Conservation (phyloP, 306 rosid species). For the Mimosa pudica region DNA sequence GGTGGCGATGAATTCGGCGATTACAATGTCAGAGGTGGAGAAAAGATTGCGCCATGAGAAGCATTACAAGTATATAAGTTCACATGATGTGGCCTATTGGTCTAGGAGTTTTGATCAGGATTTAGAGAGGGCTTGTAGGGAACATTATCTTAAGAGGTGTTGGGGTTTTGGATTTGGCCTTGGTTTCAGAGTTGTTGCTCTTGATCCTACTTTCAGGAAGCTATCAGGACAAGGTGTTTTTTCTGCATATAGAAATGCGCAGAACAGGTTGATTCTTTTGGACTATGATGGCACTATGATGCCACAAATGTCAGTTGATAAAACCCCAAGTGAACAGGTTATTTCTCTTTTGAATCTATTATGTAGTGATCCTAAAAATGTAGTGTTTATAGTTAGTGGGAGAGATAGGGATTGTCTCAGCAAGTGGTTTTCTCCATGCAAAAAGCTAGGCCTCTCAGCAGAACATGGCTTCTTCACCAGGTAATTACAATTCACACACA, state of each 20-base stretch:
- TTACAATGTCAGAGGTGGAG: conserved; percentile 51
- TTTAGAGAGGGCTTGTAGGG: conserved; percentile 64
- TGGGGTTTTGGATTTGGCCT: conserved; percentile 65
- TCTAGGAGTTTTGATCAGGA: conserved; percentile 74
- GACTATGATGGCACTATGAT: conserved; percentile 82
- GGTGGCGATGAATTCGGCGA: conserved; percentile 59
- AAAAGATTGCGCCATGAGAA: conserved; percentile 67
- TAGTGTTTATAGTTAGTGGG: conserved; percentile 78
- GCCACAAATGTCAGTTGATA: conserved; percentile 49
- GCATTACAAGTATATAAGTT: conserved; percentile 73
- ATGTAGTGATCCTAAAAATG: conserved; percentile 64
- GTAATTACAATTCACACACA: conserved; percentile 26
- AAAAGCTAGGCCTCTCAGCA: conserved; percentile 67
- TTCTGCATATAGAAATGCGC: conserved; percentile 45
- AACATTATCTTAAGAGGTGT: conserved; percentile 55
- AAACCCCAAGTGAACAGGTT: conserved; percentile 56
- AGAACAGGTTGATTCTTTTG: conserved; percentile 62
- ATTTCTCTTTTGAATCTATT: conserved; percentile 57
- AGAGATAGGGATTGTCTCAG: conserved; percentile 62
- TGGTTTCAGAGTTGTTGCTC: conserved; percentile 63
- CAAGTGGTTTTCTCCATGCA: conserved; percentile 68
- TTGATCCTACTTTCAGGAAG: conserved; percentile 63
- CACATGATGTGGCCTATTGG: conserved; percentile 80
- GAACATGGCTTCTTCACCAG: conserved; percentile 82
- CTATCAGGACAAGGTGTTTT: conserved; percentile 48